Evolutionary conservation across 768 basidiomycete genomes (phyloP).

Genomic region (Boletus vermiculosoides): DNA sequence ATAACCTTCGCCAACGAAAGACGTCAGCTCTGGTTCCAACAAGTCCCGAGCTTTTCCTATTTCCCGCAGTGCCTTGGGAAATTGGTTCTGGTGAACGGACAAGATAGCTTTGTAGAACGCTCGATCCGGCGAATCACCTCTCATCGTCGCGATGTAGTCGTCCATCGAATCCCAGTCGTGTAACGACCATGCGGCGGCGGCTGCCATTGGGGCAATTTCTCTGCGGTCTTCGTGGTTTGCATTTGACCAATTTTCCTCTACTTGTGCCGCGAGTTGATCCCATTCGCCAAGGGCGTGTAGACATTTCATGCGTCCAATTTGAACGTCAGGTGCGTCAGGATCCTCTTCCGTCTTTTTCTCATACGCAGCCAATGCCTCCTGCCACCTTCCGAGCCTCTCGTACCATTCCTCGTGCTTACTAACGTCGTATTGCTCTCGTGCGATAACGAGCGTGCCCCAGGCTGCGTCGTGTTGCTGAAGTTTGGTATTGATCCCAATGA

Average conservation of each 20-base stretch:
- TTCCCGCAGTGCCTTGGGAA: conserved; percentile 83
- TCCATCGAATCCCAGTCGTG: conserved; percentile 99
- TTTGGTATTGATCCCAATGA: conserved; percentile 95
- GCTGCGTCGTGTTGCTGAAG: conserved; percentile 97
- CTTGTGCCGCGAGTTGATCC: conserved; percentile 84
- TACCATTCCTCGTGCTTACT: conserved; percentile 98
- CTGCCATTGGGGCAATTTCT: conserved; percentile 94
- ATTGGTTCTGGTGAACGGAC: conserved; percentile 95
- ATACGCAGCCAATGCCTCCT: conserved; percentile 85
- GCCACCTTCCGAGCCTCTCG: conserved; percentile 94
- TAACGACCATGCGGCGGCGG: conserved; percentile 95
- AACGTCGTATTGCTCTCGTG: conserved; percentile 86
- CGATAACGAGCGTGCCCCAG: conserved; percentile 91
- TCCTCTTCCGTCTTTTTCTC: conserved; percentile 76
- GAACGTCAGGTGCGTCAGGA: conserved; percentile 70
- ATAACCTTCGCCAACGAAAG: conserved; percentile 93
- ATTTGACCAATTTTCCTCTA: conserved; percentile 84
- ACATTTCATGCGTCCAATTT: conserved; percentile 92
- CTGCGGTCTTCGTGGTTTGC: conserved; percentile 80
- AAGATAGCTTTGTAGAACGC: conserved; percentile 96
- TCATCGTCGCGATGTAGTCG: conserved; percentile 92
- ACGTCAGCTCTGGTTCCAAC: conserved; percentile 86
- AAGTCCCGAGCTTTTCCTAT: conserved; percentile 92
- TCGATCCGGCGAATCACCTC: conserved; percentile 86
- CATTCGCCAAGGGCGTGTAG: conserved; percentile 97